Percentiles rank a stretch among this genome's conserved stretches.
These are phyloP conservation scores for Monilinia fructicola DNA, from an alignment of 2,329 filamentous ascomycete genomes.

Conservation along the genomic window DNA sequence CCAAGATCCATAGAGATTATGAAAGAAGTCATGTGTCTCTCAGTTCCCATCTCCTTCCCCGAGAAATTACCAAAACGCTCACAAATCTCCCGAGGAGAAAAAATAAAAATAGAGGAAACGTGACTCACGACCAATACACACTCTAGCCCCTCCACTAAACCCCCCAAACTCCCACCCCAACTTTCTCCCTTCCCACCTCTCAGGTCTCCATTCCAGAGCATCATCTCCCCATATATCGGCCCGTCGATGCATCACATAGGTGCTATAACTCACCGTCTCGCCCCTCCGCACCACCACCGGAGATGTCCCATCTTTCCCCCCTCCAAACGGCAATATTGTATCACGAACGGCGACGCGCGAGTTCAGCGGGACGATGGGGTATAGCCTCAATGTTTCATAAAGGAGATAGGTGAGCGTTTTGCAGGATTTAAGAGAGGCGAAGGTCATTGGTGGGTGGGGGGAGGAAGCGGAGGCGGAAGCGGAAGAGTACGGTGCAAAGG, in stretches of 20 bases:
- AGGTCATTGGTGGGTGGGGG: constrained; percentile 25
- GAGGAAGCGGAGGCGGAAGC: background rate
- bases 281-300: constrained; percentile 39
- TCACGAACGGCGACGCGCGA: constrained; percentile 33
- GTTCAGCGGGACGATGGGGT: constrained; percentile 40
- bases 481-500: background rate
- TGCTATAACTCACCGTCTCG: constrained; percentile 33
- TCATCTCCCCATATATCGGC: constrained; percentile 69
- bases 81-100: background rate
- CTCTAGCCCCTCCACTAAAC: constrained; percentile 68
- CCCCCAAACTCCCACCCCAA: constrained; percentile 75
- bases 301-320: constrained; percentile 37
- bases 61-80: background rate
- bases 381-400: constrained; percentile 38
- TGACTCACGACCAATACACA: constrained; percentile 62
- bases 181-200: constrained; percentile 72
- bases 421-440: constrained; percentile 32
- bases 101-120: constrained; percentile 27
- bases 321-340: constrained; percentile 40
- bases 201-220: constrained; percentile 68
- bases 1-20: background rate
- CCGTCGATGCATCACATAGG: constrained; percentile 40
- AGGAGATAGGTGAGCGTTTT: constrained; percentile 32
- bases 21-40: background rate
- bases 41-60: background rate